phyloP scores from a whole-genome alignment of 2,329 filamentous ascomycete species.

The Xylariaceae sp. region DNA sequence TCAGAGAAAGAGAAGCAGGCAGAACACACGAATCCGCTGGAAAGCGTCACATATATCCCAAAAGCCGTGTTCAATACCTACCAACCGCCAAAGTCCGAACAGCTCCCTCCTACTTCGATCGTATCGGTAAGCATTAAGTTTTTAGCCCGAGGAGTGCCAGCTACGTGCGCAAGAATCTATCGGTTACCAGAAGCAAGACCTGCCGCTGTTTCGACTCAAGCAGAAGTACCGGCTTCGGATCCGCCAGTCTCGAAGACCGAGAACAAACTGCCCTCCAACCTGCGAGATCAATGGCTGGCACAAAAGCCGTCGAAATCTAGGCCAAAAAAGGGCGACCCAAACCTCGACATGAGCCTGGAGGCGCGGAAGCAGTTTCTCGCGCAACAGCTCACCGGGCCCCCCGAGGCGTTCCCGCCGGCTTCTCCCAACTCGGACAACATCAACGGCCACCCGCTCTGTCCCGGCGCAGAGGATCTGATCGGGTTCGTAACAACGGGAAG shows the following conservation, averaged over 20 bases:
- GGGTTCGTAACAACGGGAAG: constrained; percentile 90
- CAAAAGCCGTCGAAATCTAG: constrained; percentile 38
- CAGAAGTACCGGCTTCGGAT: constrained; percentile 52
- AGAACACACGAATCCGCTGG: constrained; percentile 23
- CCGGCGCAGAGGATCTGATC: constrained; percentile 73
- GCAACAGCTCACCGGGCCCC: constrained; percentile 49
- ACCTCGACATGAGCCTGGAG: constrained; percentile 38
- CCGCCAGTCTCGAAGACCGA: constrained; percentile 32
- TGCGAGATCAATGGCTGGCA: constrained; percentile 74
- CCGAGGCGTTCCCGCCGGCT: constrained; percentile 40
- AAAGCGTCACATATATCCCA: constrained; percentile 42
- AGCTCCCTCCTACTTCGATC: constrained; percentile 44
- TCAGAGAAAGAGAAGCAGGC: constrained; percentile 5
- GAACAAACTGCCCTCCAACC: constrained; percentile 45
- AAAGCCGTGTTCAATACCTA: constrained; percentile 41
- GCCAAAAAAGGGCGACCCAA: constrained; percentile 17
- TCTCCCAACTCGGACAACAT: constrained; percentile 43
- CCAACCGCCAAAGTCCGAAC: constrained; percentile 27
- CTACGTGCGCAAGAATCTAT: constrained; percentile 79
- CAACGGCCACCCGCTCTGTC: constrained; percentile 67
- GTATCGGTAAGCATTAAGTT: constrained; percentile 70
- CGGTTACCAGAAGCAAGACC: constrained; percentile 62
- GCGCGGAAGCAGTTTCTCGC: constrained; percentile 49
- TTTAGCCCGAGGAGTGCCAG: constrained; percentile 69
- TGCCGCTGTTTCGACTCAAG: constrained; percentile 26